Percentiles rank a stretch among this genome's conserved stretches.
Evolutionary conservation across 805 yeast genomes (phyloP).

Genomic region (Myxozyma vanderwaltii): DNA sequence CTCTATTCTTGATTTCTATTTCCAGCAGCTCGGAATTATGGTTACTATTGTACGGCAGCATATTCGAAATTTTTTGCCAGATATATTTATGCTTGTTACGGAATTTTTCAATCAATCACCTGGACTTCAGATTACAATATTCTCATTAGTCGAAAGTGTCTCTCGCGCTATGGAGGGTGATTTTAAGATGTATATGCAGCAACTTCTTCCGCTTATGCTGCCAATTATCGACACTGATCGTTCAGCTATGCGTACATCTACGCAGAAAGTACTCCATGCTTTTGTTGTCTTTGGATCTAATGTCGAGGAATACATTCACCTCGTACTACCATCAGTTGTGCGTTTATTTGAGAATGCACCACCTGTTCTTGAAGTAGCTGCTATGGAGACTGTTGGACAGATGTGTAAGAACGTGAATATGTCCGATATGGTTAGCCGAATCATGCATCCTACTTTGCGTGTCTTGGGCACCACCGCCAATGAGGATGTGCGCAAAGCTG

Average conservation of each 20-base stretch:
- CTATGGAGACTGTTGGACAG: conserved; percentile 82
- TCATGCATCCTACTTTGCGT: conserved; percentile 81
- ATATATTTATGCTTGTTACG: conserved; percentile 71
- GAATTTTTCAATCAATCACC: conserved; percentile 64
- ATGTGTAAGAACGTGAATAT: conserved; percentile 70
- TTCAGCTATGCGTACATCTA: conserved; percentile 52
- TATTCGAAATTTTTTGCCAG: conserved; percentile 76
- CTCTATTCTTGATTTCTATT: conserved; percentile 79
- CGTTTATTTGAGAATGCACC: conserved; percentile 68
- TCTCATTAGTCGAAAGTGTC: conserved; percentile 78
- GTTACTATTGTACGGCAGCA: conserved; percentile 85
- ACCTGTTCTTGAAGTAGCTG: conserved; percentile 61
- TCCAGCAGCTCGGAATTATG: conserved; percentile 81
- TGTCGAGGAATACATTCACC: conserved; percentile 83
- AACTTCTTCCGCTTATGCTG: conserved; percentile 72
- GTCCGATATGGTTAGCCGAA: conserved; percentile 86
- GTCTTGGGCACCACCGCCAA: conserved; percentile 52
- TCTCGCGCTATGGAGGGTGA: conserved; percentile 89
- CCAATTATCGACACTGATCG: conserved; percentile 70
- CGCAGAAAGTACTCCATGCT: conserved; percentile 71
- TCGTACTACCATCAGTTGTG: conserved; percentile 84
- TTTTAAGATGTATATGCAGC: conserved; percentile 80
- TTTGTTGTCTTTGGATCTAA: conserved; percentile 85
- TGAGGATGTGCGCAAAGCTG: conserved; percentile 63
- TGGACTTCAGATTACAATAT: conserved; percentile 73